phyloP scores from a whole-genome alignment of 2,329 filamentous ascomycete genomes.

The Lachnellula hyalina region DNA sequence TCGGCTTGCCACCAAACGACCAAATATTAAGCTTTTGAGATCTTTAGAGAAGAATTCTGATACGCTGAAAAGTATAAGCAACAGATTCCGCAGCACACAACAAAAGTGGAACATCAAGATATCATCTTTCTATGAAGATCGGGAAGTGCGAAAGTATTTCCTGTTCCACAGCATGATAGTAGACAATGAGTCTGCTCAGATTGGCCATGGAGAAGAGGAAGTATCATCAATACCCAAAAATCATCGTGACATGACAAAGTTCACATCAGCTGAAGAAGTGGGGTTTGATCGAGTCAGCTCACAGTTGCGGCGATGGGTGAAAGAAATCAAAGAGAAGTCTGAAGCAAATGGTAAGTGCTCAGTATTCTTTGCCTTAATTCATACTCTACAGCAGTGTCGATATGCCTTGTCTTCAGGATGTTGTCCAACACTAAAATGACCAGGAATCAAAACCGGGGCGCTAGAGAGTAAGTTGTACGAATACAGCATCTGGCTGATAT shows the following conservation, averaged over 20 bases:
- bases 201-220: slow-evolving; percentile 1
- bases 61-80: not conserved
- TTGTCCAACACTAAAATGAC: no score
- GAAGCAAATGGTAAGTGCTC: not conserved
- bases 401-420: no score
- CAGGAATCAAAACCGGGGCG: no score
- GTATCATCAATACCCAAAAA: not conserved
- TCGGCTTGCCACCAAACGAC: not conserved
- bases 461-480: no score
- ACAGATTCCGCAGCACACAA: not conserved
- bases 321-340: not conserved
- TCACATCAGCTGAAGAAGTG: not conserved
- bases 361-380: not conserved
- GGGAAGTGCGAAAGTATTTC: not conserved
- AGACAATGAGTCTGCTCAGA: slow-evolving; percentile 2
- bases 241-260: slow-evolving; percentile 7
- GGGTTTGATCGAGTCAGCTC: slow-evolving; percentile 2
- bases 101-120: not conserved
- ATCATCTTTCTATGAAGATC: slow-evolving; percentile 1
- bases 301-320: not conserved
- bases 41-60: slow-evolving; percentile 2
- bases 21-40: not conserved
- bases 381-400: no score
- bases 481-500: no score
- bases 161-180: not conserved